These are phyloP conservation scores for Lentinula sp. DNA, from an alignment of 768 basidiomycete genomes.

Conservation along the genomic window DNA sequence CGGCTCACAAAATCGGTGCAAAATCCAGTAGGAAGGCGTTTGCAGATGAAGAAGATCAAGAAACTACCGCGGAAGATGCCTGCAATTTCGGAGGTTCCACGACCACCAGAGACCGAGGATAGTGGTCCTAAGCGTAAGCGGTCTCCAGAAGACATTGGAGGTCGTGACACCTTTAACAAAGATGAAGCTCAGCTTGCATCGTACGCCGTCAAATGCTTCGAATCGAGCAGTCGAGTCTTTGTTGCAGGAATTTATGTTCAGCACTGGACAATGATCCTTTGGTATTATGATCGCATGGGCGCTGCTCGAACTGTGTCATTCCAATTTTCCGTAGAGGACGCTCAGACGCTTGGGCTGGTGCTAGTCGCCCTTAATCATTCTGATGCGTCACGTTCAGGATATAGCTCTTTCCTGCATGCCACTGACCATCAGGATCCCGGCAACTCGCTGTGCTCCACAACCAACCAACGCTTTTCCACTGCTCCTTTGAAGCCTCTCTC, in stretches of 20 bases:
- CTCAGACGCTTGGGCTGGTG: conserved; percentile 15
- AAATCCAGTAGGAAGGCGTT: not conserved
- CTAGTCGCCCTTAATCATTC: conserved; percentile 12
- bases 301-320: conserved; percentile 14
- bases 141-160: not conserved
- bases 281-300: conserved; percentile 23
- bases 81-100: not conserved
- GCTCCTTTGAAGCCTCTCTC: not conserved
- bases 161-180: not conserved
- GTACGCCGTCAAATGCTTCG: conserved; percentile 13
- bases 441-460: not conserved
- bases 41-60: not conserved
- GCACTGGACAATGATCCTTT: conserved; percentile 11
- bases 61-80: not conserved
- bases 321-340: conserved; percentile 11
- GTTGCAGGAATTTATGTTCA: conserved; percentile 17
- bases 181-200: conserved; percentile 8
- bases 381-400: conserved; percentile 9
- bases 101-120: not conserved
- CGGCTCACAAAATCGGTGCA: too few relatives aligned
- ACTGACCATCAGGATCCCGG: not conserved
- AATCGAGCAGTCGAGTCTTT: conserved; percentile 12
- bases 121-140: not conserved
- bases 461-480: not conserved
- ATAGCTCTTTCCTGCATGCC: conserved; percentile 11